Conservation (phyloP, 352 stramenopile genomes). For the Globisporangium echinulatum region DNA sequence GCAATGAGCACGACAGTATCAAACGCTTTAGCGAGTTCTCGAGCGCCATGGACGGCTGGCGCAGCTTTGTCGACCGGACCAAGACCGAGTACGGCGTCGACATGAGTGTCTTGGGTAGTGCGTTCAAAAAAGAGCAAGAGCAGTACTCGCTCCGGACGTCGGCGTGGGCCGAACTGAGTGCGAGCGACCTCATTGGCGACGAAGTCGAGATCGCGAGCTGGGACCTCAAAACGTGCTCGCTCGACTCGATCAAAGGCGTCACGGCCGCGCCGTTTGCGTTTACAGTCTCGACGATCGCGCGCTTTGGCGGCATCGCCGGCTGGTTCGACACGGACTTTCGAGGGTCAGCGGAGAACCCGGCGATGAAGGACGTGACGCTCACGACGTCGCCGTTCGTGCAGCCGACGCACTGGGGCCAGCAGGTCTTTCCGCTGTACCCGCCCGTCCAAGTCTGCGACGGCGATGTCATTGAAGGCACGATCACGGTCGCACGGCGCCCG, state of each 20-base stretch:
- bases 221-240: constrained; percentile 80
- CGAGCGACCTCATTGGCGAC: constrained; percentile 76
- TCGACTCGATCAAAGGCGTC: constrained; percentile 81
- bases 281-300: constrained; percentile 81
- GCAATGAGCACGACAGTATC: constrained; percentile 89
- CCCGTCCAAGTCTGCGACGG: constrained; percentile 80
- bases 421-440: constrained; percentile 81
- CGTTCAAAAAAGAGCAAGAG: constrained; percentile 85
- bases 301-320: constrained; percentile 92
- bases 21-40: constrained; percentile 85
- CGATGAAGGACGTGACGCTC: constrained; percentile 77
- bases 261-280: constrained; percentile 62
- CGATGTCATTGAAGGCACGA: constrained; percentile 61
- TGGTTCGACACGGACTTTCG: constrained; percentile 99
- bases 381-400: constrained; percentile 89
- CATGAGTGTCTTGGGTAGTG: constrained; percentile 90
- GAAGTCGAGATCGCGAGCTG: constrained; percentile 74
- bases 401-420: constrained; percentile 85
- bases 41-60: constrained; percentile 79
- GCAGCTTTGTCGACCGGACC: constrained; percentile 87
- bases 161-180: constrained; percentile 71
- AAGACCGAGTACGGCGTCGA: constrained; percentile 95
- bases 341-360: constrained; percentile 75
- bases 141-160: constrained; percentile 86
- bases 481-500: constrained; percentile 64